These are phyloP conservation scores for Aspergillus sp. DNA, from an alignment of 2,329 filamentous ascomycete genomes.

Conservation along the genomic window DNA sequence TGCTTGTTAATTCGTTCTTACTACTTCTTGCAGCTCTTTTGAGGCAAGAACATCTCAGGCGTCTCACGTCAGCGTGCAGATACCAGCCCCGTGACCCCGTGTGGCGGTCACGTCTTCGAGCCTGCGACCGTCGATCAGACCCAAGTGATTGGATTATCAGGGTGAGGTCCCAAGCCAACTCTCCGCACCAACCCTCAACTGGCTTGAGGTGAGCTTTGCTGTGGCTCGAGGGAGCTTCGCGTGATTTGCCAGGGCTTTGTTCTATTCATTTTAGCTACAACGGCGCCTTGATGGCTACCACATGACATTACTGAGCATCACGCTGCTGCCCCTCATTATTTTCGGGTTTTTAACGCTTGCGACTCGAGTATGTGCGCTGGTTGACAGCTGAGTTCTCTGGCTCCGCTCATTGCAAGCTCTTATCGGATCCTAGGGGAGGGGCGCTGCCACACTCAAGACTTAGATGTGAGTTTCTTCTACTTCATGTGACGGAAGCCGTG, in stretches of 20 bases:
- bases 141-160: not conserved
- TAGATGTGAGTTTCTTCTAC: slow-evolving; percentile 5
- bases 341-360: not conserved
- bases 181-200: not conserved
- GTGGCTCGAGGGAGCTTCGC: not conserved
- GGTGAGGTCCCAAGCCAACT: slow-evolving; percentile 1
- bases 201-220: not conserved
- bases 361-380: not conserved
- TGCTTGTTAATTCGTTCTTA: too few relatives aligned
- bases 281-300: not conserved
- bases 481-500: not conserved
- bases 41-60: not conserved
- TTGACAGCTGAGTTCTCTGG: not conserved
- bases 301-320: not conserved
- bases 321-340: not conserved
- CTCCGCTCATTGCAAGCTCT: not conserved
- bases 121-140: slow-evolving; percentile 7
- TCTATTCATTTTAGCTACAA: not conserved
- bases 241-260: not conserved
- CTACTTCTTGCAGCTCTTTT: not conserved
- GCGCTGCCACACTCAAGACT: not conserved
- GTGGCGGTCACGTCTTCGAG: slow-evolving; percentile 1
- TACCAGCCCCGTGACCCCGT: not conserved
- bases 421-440: not conserved
- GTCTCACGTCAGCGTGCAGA: slow-evolving; percentile 11